These are phyloP conservation scores for Trichoderma pleuroti DNA, from an alignment of 2,329 filamentous ascomycete genomes.

Conservation along the genomic window DNA sequence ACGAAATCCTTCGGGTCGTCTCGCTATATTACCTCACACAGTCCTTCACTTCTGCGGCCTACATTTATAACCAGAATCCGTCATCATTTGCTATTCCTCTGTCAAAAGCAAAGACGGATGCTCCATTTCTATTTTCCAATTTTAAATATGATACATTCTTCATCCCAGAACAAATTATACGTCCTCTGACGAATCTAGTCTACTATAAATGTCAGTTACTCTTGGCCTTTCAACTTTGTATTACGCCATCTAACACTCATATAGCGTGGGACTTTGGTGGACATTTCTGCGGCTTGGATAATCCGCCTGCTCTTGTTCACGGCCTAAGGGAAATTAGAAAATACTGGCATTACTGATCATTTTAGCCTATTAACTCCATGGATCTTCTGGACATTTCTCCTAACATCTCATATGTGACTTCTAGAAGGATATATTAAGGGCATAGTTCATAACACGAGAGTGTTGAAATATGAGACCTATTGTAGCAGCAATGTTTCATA, in stretches of 20 bases:
- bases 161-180: neutral
- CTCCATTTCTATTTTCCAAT: neutral
- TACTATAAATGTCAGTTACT: neutral
- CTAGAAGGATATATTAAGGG: neutral
- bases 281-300: neutral
- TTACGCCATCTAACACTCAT: neutral
- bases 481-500: neutral
- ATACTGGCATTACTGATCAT: neutral
- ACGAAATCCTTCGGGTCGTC: neutral
- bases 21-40: neutral
- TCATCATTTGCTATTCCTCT: neutral
- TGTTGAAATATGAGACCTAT: no score
- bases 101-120: neutral
- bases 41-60: neutral
- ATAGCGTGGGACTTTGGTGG: neutral
- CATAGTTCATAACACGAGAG: no score
- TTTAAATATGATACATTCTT: neutral
- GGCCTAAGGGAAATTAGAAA: neutral
- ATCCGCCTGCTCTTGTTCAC: neutral
- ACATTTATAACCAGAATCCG: neutral
- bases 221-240: neutral
- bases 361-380: neutral
- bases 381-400: neutral
- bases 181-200: neutral
- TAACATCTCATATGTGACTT: neutral